A percentile compares a stretch with the other conserved stretches of the same genome.
phyloP scores from a whole-genome alignment of 2,329 filamentous ascomycete genomes.

The Xylariaceae sp. region DNA sequence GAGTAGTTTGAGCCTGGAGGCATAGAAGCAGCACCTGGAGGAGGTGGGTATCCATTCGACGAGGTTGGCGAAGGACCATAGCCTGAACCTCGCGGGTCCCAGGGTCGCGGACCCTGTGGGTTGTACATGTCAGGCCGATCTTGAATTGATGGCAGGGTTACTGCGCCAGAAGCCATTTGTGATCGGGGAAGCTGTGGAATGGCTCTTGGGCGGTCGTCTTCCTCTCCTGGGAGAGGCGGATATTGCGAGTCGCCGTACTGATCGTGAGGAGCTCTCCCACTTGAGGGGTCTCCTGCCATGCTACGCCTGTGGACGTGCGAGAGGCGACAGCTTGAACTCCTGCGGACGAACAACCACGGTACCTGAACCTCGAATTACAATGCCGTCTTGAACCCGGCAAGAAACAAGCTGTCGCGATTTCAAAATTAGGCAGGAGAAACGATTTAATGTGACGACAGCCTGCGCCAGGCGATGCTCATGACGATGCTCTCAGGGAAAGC shows the following conservation, averaged over 20 bases:
- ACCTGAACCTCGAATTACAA: slow-evolving; percentile 10
- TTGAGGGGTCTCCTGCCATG: slow-evolving; percentile 39
- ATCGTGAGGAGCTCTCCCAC: slow-evolving; percentile 33
- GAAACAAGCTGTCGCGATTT: too few species aligned
- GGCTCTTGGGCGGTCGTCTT: slow-evolving; percentile 38
- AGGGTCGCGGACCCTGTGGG: slow-evolving; percentile 22
- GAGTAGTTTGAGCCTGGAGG: slow-evolving; percentile 25
- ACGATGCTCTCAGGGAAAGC: slow-evolving; percentile 2
- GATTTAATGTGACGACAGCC: slow-evolving; percentile 9
- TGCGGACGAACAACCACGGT: slow-evolving; percentile 22
- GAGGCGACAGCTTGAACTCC: slow-evolving; percentile 31
- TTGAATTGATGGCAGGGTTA: slow-evolving; percentile 51
- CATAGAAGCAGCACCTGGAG: slow-evolving; percentile 21
- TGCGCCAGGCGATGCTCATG: slow-evolving; percentile 11
- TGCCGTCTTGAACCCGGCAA: not conserved
- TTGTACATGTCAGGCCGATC: slow-evolving; percentile 39
- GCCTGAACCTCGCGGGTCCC: slow-evolving; percentile 35
- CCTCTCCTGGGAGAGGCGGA: slow-evolving; percentile 41
- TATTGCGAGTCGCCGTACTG: slow-evolving; percentile 41
- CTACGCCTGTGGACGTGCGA: slow-evolving; percentile 29
- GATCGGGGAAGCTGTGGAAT: slow-evolving; percentile 30
- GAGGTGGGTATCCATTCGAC: slow-evolving; percentile 47
- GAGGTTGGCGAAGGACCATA: slow-evolving; percentile 43
- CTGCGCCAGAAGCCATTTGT: slow-evolving; percentile 42
- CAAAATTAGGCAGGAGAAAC: not conserved